A percentile compares a stretch with the other conserved stretches of the same genome.
These are phyloP conservation scores for Verticillium alfalfae DNA, from an alignment of 2,329 filamentous ascomycete genomes.

Conservation along the genomic window DNA sequence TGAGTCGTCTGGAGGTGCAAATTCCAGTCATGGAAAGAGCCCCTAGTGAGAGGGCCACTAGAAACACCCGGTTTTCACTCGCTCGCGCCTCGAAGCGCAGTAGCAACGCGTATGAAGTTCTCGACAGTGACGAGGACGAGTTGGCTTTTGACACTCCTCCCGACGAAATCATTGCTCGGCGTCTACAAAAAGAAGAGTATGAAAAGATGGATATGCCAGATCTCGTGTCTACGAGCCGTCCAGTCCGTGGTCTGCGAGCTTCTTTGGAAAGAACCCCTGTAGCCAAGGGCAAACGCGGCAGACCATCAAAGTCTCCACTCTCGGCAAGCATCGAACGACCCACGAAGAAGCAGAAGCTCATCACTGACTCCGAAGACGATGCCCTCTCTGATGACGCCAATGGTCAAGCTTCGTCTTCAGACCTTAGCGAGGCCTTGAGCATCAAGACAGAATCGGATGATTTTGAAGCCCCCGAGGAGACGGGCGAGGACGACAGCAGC, in stretches of 20 bases:
- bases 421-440: slow-evolving; percentile 7
- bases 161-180: slow-evolving; percentile 25
- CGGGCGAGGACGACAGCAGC: slow-evolving; percentile 14
- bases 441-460: slow-evolving; percentile 5
- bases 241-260: neutral
- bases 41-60: slow-evolving; percentile 39
- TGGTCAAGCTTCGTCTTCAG: neutral
- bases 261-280: slow-evolving; percentile 9
- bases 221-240: neutral
- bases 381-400: neutral
- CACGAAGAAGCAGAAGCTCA: slow-evolving; percentile 1
- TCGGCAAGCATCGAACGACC: neutral
- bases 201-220: neutral
- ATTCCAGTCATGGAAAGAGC: slow-evolving; percentile 23
- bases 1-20: slow-evolving; percentile 24
- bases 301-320: neutral
- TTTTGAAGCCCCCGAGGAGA: slow-evolving; percentile 10
- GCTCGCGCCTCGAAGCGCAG: neutral
- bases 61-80: slow-evolving; percentile 44
- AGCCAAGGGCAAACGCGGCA: neutral
- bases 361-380: neutral
- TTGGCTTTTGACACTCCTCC: slow-evolving; percentile 15
- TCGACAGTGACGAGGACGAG: slow-evolving; percentile 35
- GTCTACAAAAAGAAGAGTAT: slow-evolving; percentile 26
- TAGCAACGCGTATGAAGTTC: slow-evolving; percentile 34